Conservation (phyloP, 139 green algal species). For the Monoraphidium neglectum region DNA sequence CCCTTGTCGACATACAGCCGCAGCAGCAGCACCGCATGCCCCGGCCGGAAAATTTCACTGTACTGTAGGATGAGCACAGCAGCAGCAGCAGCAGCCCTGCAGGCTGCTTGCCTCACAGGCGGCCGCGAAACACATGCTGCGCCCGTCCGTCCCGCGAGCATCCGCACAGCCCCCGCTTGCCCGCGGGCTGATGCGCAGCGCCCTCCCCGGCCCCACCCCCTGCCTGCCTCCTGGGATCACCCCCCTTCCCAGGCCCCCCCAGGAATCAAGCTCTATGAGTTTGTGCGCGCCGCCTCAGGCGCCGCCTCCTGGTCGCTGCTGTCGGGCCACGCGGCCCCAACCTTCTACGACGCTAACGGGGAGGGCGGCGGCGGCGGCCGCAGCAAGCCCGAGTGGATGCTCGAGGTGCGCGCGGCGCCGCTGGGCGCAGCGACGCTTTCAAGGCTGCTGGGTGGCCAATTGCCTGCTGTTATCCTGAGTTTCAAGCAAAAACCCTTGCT, state of each 20-base stretch:
- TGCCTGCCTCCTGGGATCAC: background rate
- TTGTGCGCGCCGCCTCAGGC: slow-evolving; percentile 32
- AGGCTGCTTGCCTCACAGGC: background rate
- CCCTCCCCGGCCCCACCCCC: no score
- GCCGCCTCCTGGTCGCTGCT: slow-evolving; percentile 62
- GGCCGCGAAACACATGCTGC: no score
- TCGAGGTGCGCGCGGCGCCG: slow-evolving; percentile 43
- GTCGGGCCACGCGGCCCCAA: slow-evolving; percentile 28
- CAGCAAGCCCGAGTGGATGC: slow-evolving; percentile 38
- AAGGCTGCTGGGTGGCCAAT: no score
- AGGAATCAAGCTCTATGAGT: slow-evolving; percentile 61
- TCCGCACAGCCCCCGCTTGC: no score
- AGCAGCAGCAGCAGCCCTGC: background rate
- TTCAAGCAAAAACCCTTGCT: no score
- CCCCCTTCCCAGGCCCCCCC: background rate
- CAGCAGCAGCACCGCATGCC: background rate
- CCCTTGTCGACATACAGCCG: background rate
- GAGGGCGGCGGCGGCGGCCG: slow-evolving; percentile 42
- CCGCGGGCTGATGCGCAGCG: no score
- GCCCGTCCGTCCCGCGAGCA: no score
- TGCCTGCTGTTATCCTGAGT: no score
- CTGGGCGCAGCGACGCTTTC: background rate
- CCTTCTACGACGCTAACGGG: slow-evolving; percentile 77
- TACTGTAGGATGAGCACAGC: background rate
- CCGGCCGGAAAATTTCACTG: background rate